Conservation (phyloP, 306 rosid species). For the Vicia sativa region DNA sequence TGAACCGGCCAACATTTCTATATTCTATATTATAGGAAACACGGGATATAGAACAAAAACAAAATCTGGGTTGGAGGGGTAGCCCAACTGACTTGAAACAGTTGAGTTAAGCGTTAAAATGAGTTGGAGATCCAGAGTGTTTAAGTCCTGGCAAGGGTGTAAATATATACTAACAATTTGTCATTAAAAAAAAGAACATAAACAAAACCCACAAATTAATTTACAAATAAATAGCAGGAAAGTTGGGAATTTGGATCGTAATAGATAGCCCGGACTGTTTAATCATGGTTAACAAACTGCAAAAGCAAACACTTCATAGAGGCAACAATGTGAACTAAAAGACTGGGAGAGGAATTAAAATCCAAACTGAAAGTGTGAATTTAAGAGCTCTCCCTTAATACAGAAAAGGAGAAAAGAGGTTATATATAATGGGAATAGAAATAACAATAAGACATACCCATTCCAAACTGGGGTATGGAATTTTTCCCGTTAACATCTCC, state of each 20-base stretch:
- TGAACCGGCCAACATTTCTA: slow-evolving; percentile 25
- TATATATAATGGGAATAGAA: slow-evolving; percentile 7
- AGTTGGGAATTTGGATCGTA: slow-evolving; percentile 1
- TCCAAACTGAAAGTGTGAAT: slow-evolving; percentile 16
- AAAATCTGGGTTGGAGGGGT: neutral
- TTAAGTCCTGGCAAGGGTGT: no score
- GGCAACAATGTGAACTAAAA: slow-evolving; percentile 13
- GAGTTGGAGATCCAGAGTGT: no score
- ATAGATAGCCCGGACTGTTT: slow-evolving; percentile 13
- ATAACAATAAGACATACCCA: slow-evolving; percentile 46
- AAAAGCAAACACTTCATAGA: slow-evolving; percentile 12
- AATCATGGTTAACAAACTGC: slow-evolving; percentile 6
- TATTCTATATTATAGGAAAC: slow-evolving; percentile 25
- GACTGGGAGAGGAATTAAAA: slow-evolving; percentile 19
- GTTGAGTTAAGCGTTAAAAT: no score
- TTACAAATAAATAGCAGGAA: slow-evolving; percentile 23
- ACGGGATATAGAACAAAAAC: slow-evolving; percentile 10
- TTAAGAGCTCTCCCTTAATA: slow-evolving; percentile 15
- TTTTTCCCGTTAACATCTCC: slow-evolving; percentile 77
- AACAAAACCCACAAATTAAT: slow-evolving; percentile 9
- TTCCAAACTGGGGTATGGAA: slow-evolving; percentile 73
- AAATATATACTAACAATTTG: no score
- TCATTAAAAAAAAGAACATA: neutral
- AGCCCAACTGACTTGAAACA: no score
- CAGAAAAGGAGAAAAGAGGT: slow-evolving; percentile 4